Evolutionary conservation across 75 land plant genomes (phyloP).

Genomic region (Ceratopteris richardii): DNA sequence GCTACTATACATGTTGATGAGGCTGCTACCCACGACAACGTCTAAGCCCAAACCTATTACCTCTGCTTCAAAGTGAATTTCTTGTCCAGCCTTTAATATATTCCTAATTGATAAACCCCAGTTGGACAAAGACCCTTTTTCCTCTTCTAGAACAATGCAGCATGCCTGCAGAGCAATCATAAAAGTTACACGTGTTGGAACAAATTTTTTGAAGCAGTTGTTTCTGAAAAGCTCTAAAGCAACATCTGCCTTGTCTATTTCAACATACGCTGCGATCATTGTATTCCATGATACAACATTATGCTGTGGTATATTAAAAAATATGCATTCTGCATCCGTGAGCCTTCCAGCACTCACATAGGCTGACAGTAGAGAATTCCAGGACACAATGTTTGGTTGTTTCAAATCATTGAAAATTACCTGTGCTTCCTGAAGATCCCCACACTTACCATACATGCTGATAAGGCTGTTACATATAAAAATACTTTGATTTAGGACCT

Average conservation of each 20-base stretch:
- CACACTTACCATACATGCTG: slow-evolving; percentile 2
- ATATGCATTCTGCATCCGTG: not conserved
- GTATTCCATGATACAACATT: slow-evolving; percentile 7
- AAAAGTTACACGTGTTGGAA: not conserved
- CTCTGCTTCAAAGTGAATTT: not conserved
- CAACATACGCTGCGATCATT: slow-evolving; percentile 3
- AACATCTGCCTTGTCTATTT: not conserved
- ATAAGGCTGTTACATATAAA: not conserved
- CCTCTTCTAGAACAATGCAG: no score
- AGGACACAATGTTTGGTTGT: slow-evolving; percentile 2
- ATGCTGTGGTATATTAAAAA: not conserved
- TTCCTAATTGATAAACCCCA: no score
- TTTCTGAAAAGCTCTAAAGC: not conserved
- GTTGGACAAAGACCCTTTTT: no score
- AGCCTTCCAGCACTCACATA: slow-evolving; percentile 4
- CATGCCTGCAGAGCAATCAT: not conserved
- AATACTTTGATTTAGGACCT: no score
- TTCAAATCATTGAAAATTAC: no score
- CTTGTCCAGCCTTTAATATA: not conserved
- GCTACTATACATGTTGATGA: slow-evolving; percentile 38
- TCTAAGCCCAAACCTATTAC: slow-evolving; percentile 21
- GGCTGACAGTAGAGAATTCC: slow-evolving; percentile 4
- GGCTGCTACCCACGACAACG: slow-evolving; percentile 17
- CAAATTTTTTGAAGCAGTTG: not conserved
- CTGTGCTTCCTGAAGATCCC: no score